Percentiles rank a stretch among this genome's conserved stretches.
phyloP scores from a whole-genome alignment of 2,329 filamentous ascomycete species.

The Meredithiella fracta region DNA sequence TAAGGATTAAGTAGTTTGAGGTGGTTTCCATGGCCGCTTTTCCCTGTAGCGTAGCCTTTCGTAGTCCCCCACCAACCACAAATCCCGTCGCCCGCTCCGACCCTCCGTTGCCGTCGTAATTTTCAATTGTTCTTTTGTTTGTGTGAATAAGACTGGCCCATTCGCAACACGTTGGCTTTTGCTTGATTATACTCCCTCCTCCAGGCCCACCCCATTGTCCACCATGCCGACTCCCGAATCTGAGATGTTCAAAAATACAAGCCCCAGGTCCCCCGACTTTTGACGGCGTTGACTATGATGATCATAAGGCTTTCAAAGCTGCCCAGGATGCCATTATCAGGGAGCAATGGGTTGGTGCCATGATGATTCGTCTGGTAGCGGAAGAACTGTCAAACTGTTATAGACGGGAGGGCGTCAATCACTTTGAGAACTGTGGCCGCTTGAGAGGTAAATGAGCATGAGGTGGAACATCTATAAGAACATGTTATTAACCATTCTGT shows the following conservation, averaged over 20 bases:
- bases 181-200: background rate
- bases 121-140: background rate
- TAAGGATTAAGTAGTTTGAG: background rate
- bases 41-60: background rate
- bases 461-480: background rate
- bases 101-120: background rate
- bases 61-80: background rate
- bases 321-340: constrained; percentile 69
- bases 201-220: background rate
- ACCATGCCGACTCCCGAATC: constrained; percentile 74
- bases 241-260: constrained; percentile 68
- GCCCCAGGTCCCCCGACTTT: constrained; percentile 70
- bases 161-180: background rate
- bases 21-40: background rate
- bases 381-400: constrained; percentile 81
- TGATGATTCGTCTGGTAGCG: constrained; percentile 71
- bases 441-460: constrained; percentile 50
- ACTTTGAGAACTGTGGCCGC: constrained; percentile 71
- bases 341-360: constrained; percentile 77
- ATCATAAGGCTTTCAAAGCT: constrained; percentile 64
- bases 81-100: background rate
- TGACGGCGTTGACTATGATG: constrained; percentile 73
- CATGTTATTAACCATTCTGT: constrained; percentile 14
- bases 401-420: constrained; percentile 67
- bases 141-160: background rate